A percentile compares a stretch with the other conserved stretches of the same genome.
Evolutionary conservation across 208 protist species (phyloP).

Genomic region (Vickermania ingenoplastis): DNA sequence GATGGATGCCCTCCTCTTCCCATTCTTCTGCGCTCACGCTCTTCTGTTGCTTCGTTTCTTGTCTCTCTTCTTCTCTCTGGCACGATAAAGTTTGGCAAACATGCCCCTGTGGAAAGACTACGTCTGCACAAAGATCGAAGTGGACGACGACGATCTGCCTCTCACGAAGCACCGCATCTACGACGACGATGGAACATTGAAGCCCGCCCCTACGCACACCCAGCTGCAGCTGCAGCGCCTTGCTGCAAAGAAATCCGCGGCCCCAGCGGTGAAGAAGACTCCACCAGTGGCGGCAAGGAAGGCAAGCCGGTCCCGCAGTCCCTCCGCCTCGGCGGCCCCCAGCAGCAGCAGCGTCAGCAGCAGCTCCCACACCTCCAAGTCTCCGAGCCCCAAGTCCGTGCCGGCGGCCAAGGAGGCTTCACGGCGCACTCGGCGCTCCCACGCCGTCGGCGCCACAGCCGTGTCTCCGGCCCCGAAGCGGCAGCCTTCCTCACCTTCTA

Average conservation of each 20-base stretch:
- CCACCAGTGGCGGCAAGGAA: conserved; percentile 9
- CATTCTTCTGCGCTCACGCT: background rate
- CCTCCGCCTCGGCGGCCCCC: background rate
- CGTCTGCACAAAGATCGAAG: conserved; percentile 50
- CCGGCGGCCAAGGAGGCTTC: background rate
- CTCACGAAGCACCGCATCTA: conserved; percentile 76
- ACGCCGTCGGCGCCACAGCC: background rate
- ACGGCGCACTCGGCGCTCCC: background rate
- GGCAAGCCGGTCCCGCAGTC: conserved; percentile 7
- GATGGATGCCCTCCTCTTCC: background rate
- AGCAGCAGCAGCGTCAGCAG: conserved; percentile 12
- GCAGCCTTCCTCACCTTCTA: conserved; percentile 11
- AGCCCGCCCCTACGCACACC: conserved; percentile 8
- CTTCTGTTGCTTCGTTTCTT: no score
- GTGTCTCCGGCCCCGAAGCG: background rate
- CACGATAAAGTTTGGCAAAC: no score
- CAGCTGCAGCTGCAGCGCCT: background rate
- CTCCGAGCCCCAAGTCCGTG: background rate
- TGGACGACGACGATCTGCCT: conserved; percentile 79
- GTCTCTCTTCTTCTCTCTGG: no score
- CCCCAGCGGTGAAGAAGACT: conserved; percentile 18
- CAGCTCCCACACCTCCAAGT: conserved; percentile 6
- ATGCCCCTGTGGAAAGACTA: conserved; percentile 79
- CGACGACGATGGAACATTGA: conserved; percentile 63
- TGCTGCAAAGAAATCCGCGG: conserved; percentile 8